A percentile compares a stretch with the other conserved stretches of the same genome.
These are phyloP conservation scores for Kickxella alabastrina DNA, from an alignment of 192 early-diverging fungal species.

Conservation along the genomic window DNA sequence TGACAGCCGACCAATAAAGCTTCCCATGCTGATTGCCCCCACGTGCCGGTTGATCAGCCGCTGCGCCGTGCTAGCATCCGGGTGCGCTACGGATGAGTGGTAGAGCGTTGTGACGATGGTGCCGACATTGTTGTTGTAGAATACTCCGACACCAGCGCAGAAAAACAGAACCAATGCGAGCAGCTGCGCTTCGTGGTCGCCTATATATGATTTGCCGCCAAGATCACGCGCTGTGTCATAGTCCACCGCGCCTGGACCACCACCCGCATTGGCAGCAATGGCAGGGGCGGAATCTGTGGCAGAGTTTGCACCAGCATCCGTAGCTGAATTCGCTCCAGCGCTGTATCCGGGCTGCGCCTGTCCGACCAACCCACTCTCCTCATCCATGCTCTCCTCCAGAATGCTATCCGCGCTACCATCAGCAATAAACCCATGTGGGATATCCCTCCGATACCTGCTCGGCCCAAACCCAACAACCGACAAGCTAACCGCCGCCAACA, in stretches of 20 bases:
- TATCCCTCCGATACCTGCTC: constrained; percentile 21
- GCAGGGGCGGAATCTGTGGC: neutral
- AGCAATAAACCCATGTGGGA: constrained; percentile 45
- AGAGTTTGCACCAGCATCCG: neutral
- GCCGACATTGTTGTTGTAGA: constrained; percentile 53
- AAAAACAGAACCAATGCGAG: constrained; percentile 45
- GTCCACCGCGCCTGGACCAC: constrained; percentile 9
- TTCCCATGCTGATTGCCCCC: constrained; percentile 43
- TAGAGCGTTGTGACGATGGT: constrained; percentile 52
- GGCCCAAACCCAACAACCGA: constrained; percentile 48
- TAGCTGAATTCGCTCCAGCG: neutral
- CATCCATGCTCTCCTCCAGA: constrained; percentile 13
- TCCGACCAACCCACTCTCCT: constrained; percentile 22
- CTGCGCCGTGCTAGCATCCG: constrained; percentile 35
- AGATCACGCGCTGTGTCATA: constrained; percentile 50
- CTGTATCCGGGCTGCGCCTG: neutral
- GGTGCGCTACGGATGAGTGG: constrained; percentile 30
- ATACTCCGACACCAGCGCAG: constrained; percentile 50
- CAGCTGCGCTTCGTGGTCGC: constrained; percentile 49
- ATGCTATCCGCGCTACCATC: constrained; percentile 6
- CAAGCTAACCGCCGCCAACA: constrained; percentile 22
- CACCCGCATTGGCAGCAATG: neutral
- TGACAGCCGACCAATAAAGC: constrained; percentile 40
- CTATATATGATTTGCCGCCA: constrained; percentile 38
- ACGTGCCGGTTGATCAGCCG: constrained; percentile 52